Evolutionary conservation across 305 asterid species (phyloP).

Genomic region (Fraxinus albicans): DNA sequence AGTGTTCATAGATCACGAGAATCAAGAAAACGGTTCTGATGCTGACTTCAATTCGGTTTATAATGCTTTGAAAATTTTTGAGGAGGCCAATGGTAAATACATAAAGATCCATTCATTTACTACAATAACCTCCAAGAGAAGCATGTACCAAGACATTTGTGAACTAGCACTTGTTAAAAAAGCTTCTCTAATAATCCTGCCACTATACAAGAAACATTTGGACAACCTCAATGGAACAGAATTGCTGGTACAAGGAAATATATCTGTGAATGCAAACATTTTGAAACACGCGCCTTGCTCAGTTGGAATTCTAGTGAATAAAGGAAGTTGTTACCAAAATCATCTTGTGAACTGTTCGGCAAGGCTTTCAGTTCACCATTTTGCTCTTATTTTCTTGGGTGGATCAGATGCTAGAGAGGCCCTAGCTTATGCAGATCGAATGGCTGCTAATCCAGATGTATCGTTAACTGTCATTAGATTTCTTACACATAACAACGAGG

Average conservation of each 20-base stretch:
- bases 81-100: constrained; percentile 37
- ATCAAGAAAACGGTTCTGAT: constrained; percentile 22
- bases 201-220: constrained; percentile 31
- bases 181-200: constrained; percentile 59
- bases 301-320: constrained; percentile 58
- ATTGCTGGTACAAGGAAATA: constrained; percentile 19
- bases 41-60: constrained; percentile 34
- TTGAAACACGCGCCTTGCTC: constrained; percentile 79
- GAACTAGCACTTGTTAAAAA: constrained; percentile 64
- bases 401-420: constrained; percentile 89
- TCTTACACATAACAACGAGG: constrained; percentile 44
- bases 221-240: constrained; percentile 16
- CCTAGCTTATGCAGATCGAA: constrained; percentile 59
- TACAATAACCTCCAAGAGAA: constrained; percentile 46
- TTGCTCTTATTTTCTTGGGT: constrained; percentile 71
- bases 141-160: constrained; percentile 77
- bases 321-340: constrained; percentile 21
- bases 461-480: constrained; percentile 64
- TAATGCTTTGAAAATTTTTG: constrained; percentile 53
- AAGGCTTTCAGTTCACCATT: constrained; percentile 30
- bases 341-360: constrained; percentile 12
- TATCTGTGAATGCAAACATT: constrained; percentile 41
- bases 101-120: constrained; percentile 53
- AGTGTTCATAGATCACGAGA: constrained; percentile 56
- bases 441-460: constrained; percentile 41